phyloP scores from a whole-genome alignment of 495 filamentous ascomycete genomes.

The Bombardia bombarda region DNA sequence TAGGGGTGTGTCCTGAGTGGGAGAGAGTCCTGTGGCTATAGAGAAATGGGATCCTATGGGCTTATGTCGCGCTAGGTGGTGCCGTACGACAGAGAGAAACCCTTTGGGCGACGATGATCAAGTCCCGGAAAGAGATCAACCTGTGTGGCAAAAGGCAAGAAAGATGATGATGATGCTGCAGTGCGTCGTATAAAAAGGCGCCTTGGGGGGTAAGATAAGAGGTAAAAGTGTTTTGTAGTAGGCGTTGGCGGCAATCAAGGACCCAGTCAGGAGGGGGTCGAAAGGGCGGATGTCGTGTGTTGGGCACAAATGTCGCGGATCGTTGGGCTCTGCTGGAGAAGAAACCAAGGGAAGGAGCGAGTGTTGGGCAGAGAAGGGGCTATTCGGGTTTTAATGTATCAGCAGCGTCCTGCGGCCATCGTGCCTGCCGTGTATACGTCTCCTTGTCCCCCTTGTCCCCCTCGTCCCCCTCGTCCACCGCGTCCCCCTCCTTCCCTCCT shows the following conservation, averaged over 20 bases:
- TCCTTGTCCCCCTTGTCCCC: too few relatives aligned
- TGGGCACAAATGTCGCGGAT: conserved; percentile 37
- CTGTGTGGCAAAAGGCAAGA: neutral
- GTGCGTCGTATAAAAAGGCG: conserved; percentile 8
- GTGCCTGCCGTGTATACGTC: too few relatives aligned
- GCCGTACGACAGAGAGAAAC: conserved; percentile 17
- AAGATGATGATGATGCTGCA: neutral
- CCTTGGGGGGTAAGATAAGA: neutral
- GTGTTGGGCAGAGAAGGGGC: conserved; percentile 43
- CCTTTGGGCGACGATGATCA: conserved; percentile 6
- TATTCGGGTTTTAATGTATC: conserved; percentile 39
- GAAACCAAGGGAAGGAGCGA: conserved; percentile 27
- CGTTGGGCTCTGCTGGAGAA: conserved; percentile 34
- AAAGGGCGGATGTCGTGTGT: conserved; percentile 12
- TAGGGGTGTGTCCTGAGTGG: conserved; percentile 9
- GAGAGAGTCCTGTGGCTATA: conserved; percentile 14
- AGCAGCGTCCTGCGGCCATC: neutral
- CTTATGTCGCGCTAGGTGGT: conserved; percentile 15
- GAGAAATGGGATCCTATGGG: conserved; percentile 18
- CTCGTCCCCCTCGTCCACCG: too few relatives aligned
- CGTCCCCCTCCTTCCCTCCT: too few relatives aligned
- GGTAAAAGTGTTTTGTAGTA: neutral
- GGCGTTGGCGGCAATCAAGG: conserved; percentile 1
- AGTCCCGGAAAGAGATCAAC: conserved; percentile 7
- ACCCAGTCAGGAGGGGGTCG: conserved; percentile 1